Evolutionary conservation across 1,284 basidiomycete genomes (phyloP), one percentile per base, ranked within the genome.

Genomic region (Ganoderma lucidum): DNA sequence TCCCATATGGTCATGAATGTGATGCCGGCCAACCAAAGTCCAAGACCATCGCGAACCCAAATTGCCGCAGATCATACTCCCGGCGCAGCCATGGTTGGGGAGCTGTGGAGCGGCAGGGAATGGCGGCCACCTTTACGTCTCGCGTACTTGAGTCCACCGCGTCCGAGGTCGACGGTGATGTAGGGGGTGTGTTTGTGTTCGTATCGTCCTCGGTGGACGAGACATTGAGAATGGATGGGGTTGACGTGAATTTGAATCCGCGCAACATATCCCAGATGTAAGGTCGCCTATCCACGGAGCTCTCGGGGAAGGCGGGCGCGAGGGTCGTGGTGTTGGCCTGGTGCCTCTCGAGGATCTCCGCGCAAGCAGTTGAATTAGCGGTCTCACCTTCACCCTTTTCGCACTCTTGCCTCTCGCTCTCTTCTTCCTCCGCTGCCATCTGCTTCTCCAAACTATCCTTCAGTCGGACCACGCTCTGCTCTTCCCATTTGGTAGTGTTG

Each of bases 401-500:
- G 48, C 69, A 70, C 56, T 56, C 37, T 39, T 42, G 28, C 62
- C 70, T 65, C 77, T 78, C 60, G 30, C 64, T 45, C 41, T 42
- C 66, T 62, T 64, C 45, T 72, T 78, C 77, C 65, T 82, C 78
- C 60, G 77, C 69, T 39, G 67, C 70, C 39, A 73, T 63, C 69
- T 75, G 69, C 61, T 67, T 41, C 74, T 88, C 85, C 63, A 91
- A 77, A 44, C 74, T 73, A 32, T 75, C 76, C 72, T 77, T 80
- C 60, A 88, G 75, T 61, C 81, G 82, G 69, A 84, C 79, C 42
- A 93, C 83, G 74, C 90, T 92, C 66, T 84, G 78, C 68, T 81
- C 79, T 76, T 94, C 93, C 93, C 93, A 94, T 56, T 83, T 83
- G 35, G 90, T 87, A 59, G 90, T 83, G 71, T 94, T 91, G 80